Evolutionary conservation across 1,284 basidiomycete genomes (phyloP), one percentile per base, ranked within the genome.

Genomic region (Baeospora myosura): DNA sequence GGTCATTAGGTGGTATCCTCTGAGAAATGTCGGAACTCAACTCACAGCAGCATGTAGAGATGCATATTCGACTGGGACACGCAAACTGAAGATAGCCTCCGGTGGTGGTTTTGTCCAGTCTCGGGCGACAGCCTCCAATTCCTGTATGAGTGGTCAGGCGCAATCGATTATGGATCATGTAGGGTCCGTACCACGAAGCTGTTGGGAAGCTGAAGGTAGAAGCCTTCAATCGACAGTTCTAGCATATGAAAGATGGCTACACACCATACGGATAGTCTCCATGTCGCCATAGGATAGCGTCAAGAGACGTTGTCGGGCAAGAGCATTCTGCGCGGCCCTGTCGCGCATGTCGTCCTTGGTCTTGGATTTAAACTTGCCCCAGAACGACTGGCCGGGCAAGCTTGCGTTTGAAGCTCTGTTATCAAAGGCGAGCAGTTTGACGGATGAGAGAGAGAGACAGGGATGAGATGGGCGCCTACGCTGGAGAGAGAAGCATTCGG

Each of bases 21-120:
- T 45, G 31, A 22, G 30, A 26, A 24, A 36, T 24, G 40, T 37
- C 36, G 37, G 42, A 24, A n/a, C 21, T 22, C 8, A 18, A 62
- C 80, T 54, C 55, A 88, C 85, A 34, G 84, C 78, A 43, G 86
- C 85, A 54, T 85, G 79, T 26, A 87, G 69, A 18, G 86, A 86
- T 2, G 82, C 85, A 61, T 72, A 87, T 61, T 89, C 85, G n/a
- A 84, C 79, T 2, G 86, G 86, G 0, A 88, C 76, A 30, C 86
- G 78, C 39, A 89, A 62, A 49, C 69, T 70, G 64, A 88, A 85
- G 31, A 71, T 59, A 28, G 76, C 79, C 57, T 82, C 83, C 42
- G 84, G 82, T 12, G 85, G 83, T 20, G 85, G 85, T 55, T 84
- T 87, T 34, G 79, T 77, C 86, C 86, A 89, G 45, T 87, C 82